A percentile compares a stretch with the other conserved stretches of the same genome.
Conservation (phyloP, 768 basidiomycete species). For the Paxillus involutus region DNA sequence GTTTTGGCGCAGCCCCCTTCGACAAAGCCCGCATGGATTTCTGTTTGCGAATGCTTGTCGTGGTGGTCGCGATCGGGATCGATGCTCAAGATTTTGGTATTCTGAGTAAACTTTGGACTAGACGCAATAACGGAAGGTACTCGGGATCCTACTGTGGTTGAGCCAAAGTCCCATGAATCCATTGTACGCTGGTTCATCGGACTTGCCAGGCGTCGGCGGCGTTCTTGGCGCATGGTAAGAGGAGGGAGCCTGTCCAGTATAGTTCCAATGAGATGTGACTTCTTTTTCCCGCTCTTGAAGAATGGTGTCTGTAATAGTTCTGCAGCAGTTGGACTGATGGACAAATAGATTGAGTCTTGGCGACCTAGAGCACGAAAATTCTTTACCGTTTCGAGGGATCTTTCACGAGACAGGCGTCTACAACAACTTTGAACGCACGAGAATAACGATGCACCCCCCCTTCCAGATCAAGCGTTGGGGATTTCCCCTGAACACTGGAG, state of each 20-base stretch:
- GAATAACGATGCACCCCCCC: conserved; percentile 75
- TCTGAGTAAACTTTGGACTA: conserved; percentile 5
- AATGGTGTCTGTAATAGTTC: conserved; percentile 77
- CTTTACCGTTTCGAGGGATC: conserved; percentile 74
- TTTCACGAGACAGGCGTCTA: conserved; percentile 81
- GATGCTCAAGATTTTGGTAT: background rate
- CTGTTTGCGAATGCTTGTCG: background rate
- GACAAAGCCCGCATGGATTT: background rate
- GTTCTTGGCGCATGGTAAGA: conserved; percentile 70
- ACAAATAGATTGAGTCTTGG: background rate
- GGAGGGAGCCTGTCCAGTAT: conserved; percentile 78
- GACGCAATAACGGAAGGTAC: conserved; percentile 8
- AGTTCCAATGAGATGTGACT: conserved; percentile 71
- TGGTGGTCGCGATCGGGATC: conserved; percentile 5
- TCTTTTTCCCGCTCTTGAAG: conserved; percentile 79
- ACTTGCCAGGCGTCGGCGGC: conserved; percentile 42
- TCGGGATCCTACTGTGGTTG: conserved; percentile 43
- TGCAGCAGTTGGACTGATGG: conserved; percentile 67
- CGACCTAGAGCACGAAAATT: background rate
- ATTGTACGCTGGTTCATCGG: conserved; percentile 47
- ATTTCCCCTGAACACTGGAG: conserved; percentile 66
- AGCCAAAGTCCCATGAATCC: conserved; percentile 81
- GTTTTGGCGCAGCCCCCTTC: conserved; percentile 4
- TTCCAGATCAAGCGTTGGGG: conserved; percentile 76
- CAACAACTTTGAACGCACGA: conserved; percentile 77